Base-by-base conservation (phyloP, 768 basidiomycete genomes). In the Rhodotorula kratochvilovae region DNA sequence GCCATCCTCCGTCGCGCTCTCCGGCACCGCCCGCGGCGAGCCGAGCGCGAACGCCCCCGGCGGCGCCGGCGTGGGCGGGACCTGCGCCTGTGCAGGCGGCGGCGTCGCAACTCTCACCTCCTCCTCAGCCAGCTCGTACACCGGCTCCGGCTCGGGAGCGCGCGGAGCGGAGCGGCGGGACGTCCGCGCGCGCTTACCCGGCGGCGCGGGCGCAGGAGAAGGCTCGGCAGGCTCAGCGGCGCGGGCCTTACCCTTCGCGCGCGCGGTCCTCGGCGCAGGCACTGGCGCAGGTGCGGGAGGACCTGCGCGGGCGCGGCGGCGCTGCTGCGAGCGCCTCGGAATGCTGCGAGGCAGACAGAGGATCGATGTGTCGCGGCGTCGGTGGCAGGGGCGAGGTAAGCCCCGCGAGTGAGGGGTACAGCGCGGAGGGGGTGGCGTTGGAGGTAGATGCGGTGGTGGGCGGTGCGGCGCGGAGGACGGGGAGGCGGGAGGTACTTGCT, bases 401-500 rank as follows among this genome's bases (percentile, higher is more conserved):
- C 31, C n/a, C 42, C 5, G 39, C 55, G 51, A 71, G 70, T 0
- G 70, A 71, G 31, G 70, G 70, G n/a, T 71, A 71, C 13, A 71
- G 42, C 33, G 70, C 63, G 17, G 45, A 21, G 33, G 69, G 29
- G 25, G 43, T 3, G 27, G 23, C 2, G n/a, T 48, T 60, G 23
- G 25, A 13, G 39, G 58, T 2, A 1, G 55, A 33, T 3, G 29
- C 23, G 45, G 36, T 2, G 16, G 62, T 16, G 43, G 43, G 1
- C 35, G 66, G 61, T 0, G 62, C 36, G 1, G 53, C 27, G 17
- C 53, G 50, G 0, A 45, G 57, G 25, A 63, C 33, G 5, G 61
- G 61, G 4, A 63, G 46, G 31, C 68, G 68, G 11, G 68, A 69
- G 0, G 62, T 51, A 39, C 56, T 33, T 0, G 62, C 46, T 23